Percentiles rank a stretch among this genome's conserved stretches.
Conservation (phyloP, 225 moss, liverwort and hornwort species). For the Neckera pumila region DNA sequence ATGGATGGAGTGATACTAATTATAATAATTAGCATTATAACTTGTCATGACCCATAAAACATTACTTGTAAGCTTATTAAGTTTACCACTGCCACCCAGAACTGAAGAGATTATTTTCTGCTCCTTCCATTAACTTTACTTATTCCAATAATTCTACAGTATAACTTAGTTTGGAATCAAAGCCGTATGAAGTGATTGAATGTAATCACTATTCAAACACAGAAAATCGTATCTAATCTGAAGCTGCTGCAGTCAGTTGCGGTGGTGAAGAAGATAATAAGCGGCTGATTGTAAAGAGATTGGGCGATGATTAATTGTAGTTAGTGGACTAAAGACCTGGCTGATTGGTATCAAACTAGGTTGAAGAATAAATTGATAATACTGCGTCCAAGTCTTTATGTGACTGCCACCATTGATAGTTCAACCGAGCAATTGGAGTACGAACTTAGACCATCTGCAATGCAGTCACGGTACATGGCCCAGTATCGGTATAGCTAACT, state of each 20-base stretch:
- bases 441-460: too few species aligned
- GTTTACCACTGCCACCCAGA: not conserved
- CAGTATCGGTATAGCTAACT: too few species aligned
- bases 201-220: not conserved
- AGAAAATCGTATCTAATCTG: constrained; percentile 4
- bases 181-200: not conserved
- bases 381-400: not conserved
- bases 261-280: not conserved
- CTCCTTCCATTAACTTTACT: not conserved
- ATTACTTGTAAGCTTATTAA: not conserved
- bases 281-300: not conserved
- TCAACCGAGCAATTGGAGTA: not conserved
- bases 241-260: not conserved
- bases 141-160: not conserved
- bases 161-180: not conserved
- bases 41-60: not conserved
- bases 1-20: not conserved
- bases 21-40: not conserved
- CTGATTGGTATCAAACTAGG: not conserved
- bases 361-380: not conserved
- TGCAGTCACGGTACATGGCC: too few species aligned
- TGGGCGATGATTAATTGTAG: not conserved
- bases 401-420: not conserved
- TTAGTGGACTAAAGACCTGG: not conserved
- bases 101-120: not conserved